Conservation (phyloP, 2,329 filamentous ascomycete genomes). For the Fusarium buharicum region DNA sequence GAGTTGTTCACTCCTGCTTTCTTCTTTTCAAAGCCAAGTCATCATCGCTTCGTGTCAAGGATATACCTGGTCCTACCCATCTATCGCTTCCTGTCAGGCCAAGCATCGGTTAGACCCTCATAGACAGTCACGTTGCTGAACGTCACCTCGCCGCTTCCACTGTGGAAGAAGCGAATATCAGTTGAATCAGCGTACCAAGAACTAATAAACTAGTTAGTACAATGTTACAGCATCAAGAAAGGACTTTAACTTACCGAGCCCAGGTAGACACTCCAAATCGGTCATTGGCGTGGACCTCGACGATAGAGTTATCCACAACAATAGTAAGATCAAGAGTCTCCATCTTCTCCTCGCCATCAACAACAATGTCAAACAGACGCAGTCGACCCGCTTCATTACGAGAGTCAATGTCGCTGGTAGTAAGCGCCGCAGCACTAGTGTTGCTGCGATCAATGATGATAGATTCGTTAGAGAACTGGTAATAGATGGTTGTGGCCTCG, state of each 20-base stretch:
- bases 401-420: slow-evolving; percentile 52
- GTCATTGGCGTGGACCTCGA: slow-evolving; percentile 55
- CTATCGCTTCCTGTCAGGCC: slow-evolving; percentile 47
- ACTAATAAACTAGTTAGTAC: slow-evolving; percentile 40
- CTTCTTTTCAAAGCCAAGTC: neutral
- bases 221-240: neutral
- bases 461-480: slow-evolving; percentile 58
- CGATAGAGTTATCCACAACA: slow-evolving; percentile 52
- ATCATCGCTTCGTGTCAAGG: neutral
- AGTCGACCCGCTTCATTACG: slow-evolving; percentile 52
- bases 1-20: too few species aligned
- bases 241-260: slow-evolving; percentile 51
- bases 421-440: slow-evolving; percentile 53
- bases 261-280: slow-evolving; percentile 56
- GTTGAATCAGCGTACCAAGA: slow-evolving; percentile 52
- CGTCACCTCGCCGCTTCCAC: slow-evolving; percentile 46
- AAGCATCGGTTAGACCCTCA: slow-evolving; percentile 53
- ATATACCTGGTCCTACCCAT: neutral
- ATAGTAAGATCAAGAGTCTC: slow-evolving; percentile 55
- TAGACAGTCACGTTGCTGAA: slow-evolving; percentile 50
- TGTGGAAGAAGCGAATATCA: slow-evolving; percentile 51
- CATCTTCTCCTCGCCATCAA: slow-evolving; percentile 45
- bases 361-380: slow-evolving; percentile 53
- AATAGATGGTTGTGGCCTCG: slow-evolving; percentile 56
- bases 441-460: slow-evolving; percentile 55